Percentiles rank a stretch among this genome's conserved stretches.
These are phyloP conservation scores for Chlorociboria aeruginascens DNA, from an alignment of 495 filamentous ascomycete genomes.

Conservation along the genomic window DNA sequence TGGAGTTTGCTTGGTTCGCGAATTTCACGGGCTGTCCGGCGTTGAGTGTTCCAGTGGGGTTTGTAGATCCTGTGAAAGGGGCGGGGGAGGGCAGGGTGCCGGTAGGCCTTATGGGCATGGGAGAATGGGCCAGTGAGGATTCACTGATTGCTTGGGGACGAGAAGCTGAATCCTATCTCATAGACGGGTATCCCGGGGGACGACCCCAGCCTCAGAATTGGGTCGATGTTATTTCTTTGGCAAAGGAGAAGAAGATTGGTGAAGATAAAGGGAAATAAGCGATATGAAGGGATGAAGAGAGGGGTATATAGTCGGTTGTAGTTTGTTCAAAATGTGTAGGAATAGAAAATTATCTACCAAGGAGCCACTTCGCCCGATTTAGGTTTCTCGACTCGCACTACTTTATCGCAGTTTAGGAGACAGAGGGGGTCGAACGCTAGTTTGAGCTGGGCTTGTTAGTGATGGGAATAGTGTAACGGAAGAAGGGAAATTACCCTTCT, in stretches of 20 bases:
- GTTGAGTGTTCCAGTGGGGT: constrained; percentile 69
- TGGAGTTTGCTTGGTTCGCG: constrained; percentile 83
- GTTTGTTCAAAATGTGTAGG: no score
- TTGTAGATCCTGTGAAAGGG: constrained; percentile 29
- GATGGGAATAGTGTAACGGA: not conserved
- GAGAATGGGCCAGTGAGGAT: constrained; percentile 81
- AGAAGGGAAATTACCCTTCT: constrained; percentile 39
- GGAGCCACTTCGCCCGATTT: constrained; percentile 36
- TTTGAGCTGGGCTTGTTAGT: constrained; percentile 35
- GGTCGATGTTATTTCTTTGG: constrained; percentile 25
- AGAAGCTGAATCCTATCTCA: constrained; percentile 47
- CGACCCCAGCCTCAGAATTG: constrained; percentile 28
- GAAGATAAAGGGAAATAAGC: not conserved
- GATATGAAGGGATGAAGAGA: no score
- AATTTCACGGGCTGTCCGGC: constrained; percentile 75
- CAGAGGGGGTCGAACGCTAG: constrained; percentile 65
- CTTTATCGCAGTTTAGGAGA: constrained; percentile 72
- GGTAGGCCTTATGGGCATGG: constrained; percentile 81
- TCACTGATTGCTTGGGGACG: constrained; percentile 62
- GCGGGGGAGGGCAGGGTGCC: constrained; percentile 38
- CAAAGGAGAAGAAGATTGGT: constrained; percentile 1
- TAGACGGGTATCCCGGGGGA: constrained; percentile 28
- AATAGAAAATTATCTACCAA: constrained; percentile 25
- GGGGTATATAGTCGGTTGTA: no score
- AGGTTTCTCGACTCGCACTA: constrained; percentile 51